Percentiles rank a stretch among this genome's conserved stretches.
These are phyloP conservation scores for Diaporthe citriasiana DNA, from an alignment of 2,329 filamentous ascomycete species.

Conservation along the genomic window DNA sequence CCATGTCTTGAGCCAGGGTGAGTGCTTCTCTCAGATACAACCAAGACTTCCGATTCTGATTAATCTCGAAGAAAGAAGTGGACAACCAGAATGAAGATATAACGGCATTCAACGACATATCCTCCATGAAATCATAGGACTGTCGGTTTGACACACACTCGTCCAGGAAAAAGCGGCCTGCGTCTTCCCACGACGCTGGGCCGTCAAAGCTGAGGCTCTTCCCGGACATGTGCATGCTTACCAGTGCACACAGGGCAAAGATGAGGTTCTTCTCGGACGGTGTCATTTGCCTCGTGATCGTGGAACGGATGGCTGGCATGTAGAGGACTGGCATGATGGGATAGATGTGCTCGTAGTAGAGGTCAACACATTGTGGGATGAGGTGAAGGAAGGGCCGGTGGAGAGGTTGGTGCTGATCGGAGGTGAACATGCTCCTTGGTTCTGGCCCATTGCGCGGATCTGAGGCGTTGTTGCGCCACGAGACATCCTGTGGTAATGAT, in stretches of 20 bases:
- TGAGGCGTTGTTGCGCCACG: constrained; percentile 50
- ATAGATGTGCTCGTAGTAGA: constrained; percentile 74
- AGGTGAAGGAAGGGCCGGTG: constrained; percentile 60
- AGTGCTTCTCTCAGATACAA: constrained; percentile 73
- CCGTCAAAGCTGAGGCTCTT: constrained; percentile 56
- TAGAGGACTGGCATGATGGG: constrained; percentile 75
- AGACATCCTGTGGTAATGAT: constrained; percentile 47
- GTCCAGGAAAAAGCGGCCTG: constrained; percentile 70
- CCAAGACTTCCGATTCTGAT: constrained; percentile 73
- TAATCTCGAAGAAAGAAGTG: constrained; percentile 72
- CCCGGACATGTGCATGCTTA: constrained; percentile 64
- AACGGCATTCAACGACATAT: constrained; percentile 67
- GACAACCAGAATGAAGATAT: constrained; percentile 74
- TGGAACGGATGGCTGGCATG: constrained; percentile 66
- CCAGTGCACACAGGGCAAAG: constrained; percentile 71
- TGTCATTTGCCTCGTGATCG: constrained; percentile 58
- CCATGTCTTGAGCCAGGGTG: constrained; percentile 70
- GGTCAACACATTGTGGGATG: constrained; percentile 70
- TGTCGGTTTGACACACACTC: constrained; percentile 70
- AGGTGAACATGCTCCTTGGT: constrained; percentile 56
- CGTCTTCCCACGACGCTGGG: constrained; percentile 60
- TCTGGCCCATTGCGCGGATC: constrained; percentile 52
- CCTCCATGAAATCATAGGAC: constrained; percentile 70
- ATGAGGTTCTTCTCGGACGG: constrained; percentile 59
- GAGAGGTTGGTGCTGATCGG: constrained; percentile 59